Evolutionary conservation across 768 basidiomycete genomes (phyloP).

Genomic region (Chalciporus piperatus): DNA sequence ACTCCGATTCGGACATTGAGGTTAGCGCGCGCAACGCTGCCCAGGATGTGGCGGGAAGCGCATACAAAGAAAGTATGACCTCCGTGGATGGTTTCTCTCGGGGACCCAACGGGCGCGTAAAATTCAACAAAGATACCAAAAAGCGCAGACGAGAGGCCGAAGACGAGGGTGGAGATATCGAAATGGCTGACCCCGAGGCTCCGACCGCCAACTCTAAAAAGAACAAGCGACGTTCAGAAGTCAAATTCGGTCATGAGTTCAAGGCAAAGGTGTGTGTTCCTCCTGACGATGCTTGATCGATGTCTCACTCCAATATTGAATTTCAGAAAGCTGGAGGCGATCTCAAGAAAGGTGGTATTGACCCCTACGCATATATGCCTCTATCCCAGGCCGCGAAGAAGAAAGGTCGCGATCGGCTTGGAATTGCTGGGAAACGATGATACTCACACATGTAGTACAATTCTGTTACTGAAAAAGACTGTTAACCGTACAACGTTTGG

Average conservation of each 20-base stretch:
- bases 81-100: conserved; percentile 90
- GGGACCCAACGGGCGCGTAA: conserved; percentile 78
- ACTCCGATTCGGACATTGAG: conserved; percentile 45
- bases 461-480: not conserved
- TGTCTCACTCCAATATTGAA: conserved; percentile 7
- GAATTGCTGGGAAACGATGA: conserved; percentile 64
- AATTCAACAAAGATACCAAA: conserved; percentile 97
- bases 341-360: conserved; percentile 79
- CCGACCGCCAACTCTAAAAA: conserved; percentile 36
- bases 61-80: conserved; percentile 79
- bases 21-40: conserved; percentile 39
- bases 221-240: conserved; percentile 53
- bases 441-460: conserved; percentile 1
- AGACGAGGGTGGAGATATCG: conserved; percentile 60
- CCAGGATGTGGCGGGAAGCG: conserved; percentile 64
- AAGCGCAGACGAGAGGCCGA: conserved; percentile 76
- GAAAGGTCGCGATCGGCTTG: conserved; percentile 45
- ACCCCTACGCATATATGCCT: conserved; percentile 91
- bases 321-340: conserved; percentile 91
- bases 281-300: not conserved
- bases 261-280: conserved; percentile 78
- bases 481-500: conserved; percentile 66
- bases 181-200: conserved; percentile 71
- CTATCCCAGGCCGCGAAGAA: conserved; percentile 79
- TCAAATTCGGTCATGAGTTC: conserved; percentile 81